Evolutionary conservation across 2,329 filamentous ascomycete species (phyloP), one percentile per base, ranked within the genome.

Genomic region (Diaporthe sp.): DNA sequence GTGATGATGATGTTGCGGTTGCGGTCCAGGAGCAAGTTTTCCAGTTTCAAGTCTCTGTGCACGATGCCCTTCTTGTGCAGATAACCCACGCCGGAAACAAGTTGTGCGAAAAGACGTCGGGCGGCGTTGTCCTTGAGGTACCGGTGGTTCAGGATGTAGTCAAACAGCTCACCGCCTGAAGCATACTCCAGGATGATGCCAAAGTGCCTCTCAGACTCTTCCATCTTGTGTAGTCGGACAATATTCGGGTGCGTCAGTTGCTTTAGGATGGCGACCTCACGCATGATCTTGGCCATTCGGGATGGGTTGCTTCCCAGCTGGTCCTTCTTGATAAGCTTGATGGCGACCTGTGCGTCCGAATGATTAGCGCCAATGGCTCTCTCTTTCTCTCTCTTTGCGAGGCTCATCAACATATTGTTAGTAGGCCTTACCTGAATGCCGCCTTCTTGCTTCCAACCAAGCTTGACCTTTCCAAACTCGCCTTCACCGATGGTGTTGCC

Each of bases 1-100:
- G 97, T 99, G 82, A 99, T 99, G 86, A 99, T 99, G 82, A 99
- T 98, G 87, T 99, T 99, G 78, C 95, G 94, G 82, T 99, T 98
- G 77, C 96, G 93, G 85, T 99, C 97, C 70, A 99, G 89, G 51
- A 99, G 89, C 80, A 99, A 84, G 82, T 99, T 99, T 86, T 99
- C 97, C 62, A 99, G 89, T 86, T 99, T 99, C 79, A 99, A 86
- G 86, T 99, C 97, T 81, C 97, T 93, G 83, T 99, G 97, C 19
- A 99, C 97, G 79, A 99, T 99, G 77, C 97, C 97, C 86, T 98
- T 98, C 85, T 98, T 98, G 87, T 99, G 97, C 75, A 99, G 88
- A 85, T 99, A 99, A 49, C 97, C 97, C 15, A 99, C 97, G 57
- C 97, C 97, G 9, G 96, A 98, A 17, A 99, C 93, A 58, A 99